Evolutionary conservation across 495 filamentous ascomycete genomes (phyloP), one percentile per base, ranked within the genome.

Genomic region (Penicillium cosmopolitanum): DNA sequence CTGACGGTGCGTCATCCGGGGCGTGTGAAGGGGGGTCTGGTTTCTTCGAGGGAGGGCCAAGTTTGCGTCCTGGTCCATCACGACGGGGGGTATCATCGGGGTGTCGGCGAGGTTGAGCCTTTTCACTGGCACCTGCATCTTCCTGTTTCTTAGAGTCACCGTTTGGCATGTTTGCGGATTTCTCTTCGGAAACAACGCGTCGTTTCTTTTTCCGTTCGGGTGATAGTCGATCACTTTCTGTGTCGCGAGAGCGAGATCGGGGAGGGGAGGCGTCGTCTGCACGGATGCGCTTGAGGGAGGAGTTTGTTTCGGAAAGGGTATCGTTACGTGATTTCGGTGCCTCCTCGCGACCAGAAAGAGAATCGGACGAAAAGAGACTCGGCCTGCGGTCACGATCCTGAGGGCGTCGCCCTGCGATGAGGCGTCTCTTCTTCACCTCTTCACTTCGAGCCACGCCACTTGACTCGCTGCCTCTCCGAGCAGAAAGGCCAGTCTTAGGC

Each of bases 221-320:
- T 35, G 69, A 65, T 16, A 73, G 58, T 13, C 69, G 68, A 43
- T 74, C 74, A n/a, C 67, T 54, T 25, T 75, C 80, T 57, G 78
- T 76, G 36, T 83, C 83, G 23, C 79, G 73, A 36, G 79, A 77
- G 28, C 80, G 80, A 51, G 78, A 82, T 57, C 85, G 78, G 48
- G 89, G 86, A 3, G 89, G 89, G 4, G 87, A 90, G 13, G 79
- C 81, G 64, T 89, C 91, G 64, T 89, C 91, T 53, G 79, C 77
- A 40, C 89, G 84, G 61, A 85, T 82, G 44, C 89, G 82, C 65
- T 92, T 93, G 50, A 84, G 55, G 10, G 70, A 68, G 15, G 68
- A 56, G 5, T 60, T 51, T 15, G 64, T 51, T 36, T 76, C 73
- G 75, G 58, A 35, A 33, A 57, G 53, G 21, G 59, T 56, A 48